These are phyloP conservation scores for Citrus unshiu DNA, from an alignment of 345 rosid species.

Conservation along the genomic window DNA sequence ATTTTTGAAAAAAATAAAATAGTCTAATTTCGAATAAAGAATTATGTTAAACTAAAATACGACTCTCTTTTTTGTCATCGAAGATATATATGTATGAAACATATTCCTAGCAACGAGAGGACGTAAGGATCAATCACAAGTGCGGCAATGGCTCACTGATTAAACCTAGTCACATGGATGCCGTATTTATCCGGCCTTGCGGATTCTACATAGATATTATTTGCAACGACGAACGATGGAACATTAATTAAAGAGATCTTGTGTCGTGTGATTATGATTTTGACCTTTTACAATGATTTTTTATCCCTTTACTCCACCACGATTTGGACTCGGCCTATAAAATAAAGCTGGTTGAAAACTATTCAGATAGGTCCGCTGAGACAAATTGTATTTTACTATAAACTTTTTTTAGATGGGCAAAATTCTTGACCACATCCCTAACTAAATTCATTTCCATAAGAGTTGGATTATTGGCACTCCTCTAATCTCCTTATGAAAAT, in stretches of 20 bases:
- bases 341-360: too few species aligned
- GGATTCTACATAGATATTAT: not conserved
- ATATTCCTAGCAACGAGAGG: slow-evolving; percentile 18
- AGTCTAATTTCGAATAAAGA: not conserved
- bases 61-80: not conserved
- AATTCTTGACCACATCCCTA: too few species aligned
- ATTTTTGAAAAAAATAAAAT: not conserved
- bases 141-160: not conserved
- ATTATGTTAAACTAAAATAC: not conserved
- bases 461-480: too few species aligned
- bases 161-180: slow-evolving; percentile 13
- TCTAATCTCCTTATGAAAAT: too few species aligned
- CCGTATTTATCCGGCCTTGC: slow-evolving; percentile 3
- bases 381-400: too few species aligned
- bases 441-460: too few species aligned
- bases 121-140: not conserved
- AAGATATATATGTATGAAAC: slow-evolving; percentile 9
- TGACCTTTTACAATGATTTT: too few species aligned
- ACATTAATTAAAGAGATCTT: not conserved
- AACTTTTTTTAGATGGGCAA: too few species aligned
- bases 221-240: not conserved
- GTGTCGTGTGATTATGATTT: not conserved
- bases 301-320: too few species aligned
- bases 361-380: too few species aligned
- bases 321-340: too few species aligned